Conservation (phyloP, 192 early-diverging fungal species). For the Haplosporangium gracile region DNA sequence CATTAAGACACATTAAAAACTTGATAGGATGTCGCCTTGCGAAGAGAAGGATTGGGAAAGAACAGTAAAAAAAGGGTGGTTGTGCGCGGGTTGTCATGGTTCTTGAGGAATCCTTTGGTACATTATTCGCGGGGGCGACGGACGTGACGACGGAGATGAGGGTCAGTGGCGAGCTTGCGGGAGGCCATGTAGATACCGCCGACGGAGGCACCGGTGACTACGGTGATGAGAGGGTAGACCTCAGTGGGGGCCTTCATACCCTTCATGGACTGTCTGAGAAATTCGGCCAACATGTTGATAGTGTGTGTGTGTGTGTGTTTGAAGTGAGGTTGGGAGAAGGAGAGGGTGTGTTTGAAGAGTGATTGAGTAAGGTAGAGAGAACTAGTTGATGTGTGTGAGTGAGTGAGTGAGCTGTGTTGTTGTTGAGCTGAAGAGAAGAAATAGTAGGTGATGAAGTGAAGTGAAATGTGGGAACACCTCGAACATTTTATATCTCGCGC, state of each 20-base stretch:
- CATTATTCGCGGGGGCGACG: conserved; percentile 7
- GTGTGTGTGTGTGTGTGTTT: conserved; percentile 13
- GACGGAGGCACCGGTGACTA: conserved; percentile 48
- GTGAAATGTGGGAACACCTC: background rate
- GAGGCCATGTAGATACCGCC: conserved; percentile 54
- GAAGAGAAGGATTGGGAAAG: background rate
- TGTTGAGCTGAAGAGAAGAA: conserved; percentile 8
- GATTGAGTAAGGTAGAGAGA: background rate
- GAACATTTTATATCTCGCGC: background rate
- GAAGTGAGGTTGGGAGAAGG: background rate
- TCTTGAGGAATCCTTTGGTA: conserved; percentile 10
- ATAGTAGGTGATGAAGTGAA: conserved; percentile 7
- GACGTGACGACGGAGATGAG: conserved; percentile 42
- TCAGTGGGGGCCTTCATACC: conserved; percentile 52
- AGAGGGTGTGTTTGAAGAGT: background rate
- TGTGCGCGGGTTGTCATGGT: conserved; percentile 1
- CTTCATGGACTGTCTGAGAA: conserved; percentile 33
- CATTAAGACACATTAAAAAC: conserved; percentile 2
- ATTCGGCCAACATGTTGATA: conserved; percentile 42
- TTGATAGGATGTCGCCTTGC: background rate
- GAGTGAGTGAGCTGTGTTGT: conserved; percentile 8
- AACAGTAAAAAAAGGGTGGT: background rate
- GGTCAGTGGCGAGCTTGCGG: conserved; percentile 53
- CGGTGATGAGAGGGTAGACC: conserved; percentile 48
- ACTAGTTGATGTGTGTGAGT: background rate